phyloP scores from a whole-genome alignment of 306 rosid species.

The Hylodesmum podocarpum region DNA sequence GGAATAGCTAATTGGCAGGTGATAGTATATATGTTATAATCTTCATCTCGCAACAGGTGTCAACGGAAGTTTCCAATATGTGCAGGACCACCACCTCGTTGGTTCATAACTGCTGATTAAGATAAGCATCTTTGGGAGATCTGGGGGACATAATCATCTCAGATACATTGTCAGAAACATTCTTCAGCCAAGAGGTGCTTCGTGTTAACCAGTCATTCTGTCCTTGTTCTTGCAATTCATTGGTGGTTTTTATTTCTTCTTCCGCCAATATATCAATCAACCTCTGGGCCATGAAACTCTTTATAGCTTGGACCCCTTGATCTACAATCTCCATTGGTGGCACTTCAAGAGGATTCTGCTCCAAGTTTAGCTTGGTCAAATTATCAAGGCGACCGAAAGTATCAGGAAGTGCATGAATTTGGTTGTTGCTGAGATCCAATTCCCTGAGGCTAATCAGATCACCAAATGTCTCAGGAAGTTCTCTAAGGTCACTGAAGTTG shows the following conservation, averaged over 20 bases:
- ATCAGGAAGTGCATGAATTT: conserved; percentile 80
- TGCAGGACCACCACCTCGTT: conserved; percentile 31
- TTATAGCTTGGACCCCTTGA: conserved; percentile 73
- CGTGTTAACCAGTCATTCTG: conserved; percentile 77
- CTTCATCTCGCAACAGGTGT: background rate
- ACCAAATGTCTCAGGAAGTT: conserved; percentile 84
- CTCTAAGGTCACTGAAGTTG: conserved; percentile 76
- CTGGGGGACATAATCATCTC: conserved; percentile 50
- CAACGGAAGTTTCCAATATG: background rate
- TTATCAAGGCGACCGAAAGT: conserved; percentile 88
- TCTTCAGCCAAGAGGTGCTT: conserved; percentile 86
- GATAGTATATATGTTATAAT: background rate
- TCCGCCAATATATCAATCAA: conserved; percentile 73
- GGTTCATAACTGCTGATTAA: conserved; percentile 83
- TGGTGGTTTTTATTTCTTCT: conserved; percentile 68
- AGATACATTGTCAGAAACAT: conserved; percentile 58
- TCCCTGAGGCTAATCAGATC: conserved; percentile 82
- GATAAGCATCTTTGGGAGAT: conserved; percentile 61
- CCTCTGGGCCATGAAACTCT: conserved; percentile 75
- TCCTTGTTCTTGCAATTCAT: conserved; percentile 50
- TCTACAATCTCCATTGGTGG: conserved; percentile 75
- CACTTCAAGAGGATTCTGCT: conserved; percentile 76
- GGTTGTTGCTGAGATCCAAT: conserved; percentile 93
- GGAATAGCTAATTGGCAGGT: conserved; percentile 11
- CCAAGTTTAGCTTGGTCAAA: conserved; percentile 81